phyloP scores from a whole-genome alignment of 257 asterid genomes.

The Petrea volubilis region DNA sequence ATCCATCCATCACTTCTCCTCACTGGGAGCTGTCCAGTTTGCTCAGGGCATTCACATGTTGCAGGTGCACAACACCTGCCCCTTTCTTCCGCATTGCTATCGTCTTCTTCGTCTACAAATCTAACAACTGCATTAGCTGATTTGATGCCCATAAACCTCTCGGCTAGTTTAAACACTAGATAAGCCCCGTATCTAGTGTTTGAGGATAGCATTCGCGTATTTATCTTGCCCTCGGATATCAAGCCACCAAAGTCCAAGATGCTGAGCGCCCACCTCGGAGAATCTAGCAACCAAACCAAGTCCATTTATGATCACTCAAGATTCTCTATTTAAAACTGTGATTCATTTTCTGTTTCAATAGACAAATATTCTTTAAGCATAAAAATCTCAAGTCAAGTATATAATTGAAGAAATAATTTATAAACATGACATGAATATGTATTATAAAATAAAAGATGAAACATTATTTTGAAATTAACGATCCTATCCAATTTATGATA shows the following conservation, averaged over 20 bases:
- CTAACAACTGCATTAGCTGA: slow-evolving; percentile 8
- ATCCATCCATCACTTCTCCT: slow-evolving; percentile 38
- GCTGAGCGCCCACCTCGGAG: slow-evolving; percentile 29
- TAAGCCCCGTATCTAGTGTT: slow-evolving; percentile 21
- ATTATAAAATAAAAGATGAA: too few species aligned
- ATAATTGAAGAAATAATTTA: too few species aligned
- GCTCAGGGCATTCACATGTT: neutral
- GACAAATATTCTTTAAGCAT: too few species aligned
- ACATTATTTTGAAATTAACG: too few species aligned
- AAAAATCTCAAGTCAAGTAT: too few species aligned
- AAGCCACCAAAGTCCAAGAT: neutral
- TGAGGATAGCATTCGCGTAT: slow-evolving; percentile 16
- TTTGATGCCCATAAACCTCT: neutral
- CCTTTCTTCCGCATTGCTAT: slow-evolving; percentile 10
- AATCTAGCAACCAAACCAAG: slow-evolving; percentile 26
- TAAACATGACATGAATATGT: too few species aligned
- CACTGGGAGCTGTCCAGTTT: neutral
- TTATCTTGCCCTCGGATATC: slow-evolving; percentile 28
- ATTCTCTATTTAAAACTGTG: too few species aligned
- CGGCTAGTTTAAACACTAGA: slow-evolving; percentile 16
- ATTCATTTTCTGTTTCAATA: too few species aligned
- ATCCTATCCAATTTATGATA: too few species aligned
- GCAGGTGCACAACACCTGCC: slow-evolving; percentile 19
- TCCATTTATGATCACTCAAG: too few species aligned
- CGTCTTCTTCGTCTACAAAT: slow-evolving; percentile 1